phyloP scores from a whole-genome alignment of 2,329 filamentous ascomycete genomes.

The Ceratocystis harringtonii region DNA sequence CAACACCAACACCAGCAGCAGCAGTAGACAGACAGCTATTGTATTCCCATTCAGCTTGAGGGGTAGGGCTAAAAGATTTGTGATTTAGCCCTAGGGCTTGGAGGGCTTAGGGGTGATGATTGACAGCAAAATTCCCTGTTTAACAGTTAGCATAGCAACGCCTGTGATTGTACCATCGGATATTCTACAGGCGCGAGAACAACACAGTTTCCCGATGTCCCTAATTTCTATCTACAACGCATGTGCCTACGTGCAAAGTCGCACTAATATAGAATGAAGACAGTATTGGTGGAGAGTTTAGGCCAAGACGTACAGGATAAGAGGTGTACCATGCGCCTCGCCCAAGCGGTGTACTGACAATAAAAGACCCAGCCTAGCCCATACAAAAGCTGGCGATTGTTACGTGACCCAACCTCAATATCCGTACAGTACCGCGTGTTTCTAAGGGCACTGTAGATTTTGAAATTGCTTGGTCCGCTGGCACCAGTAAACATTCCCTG shows the following conservation, averaged over 20 bases:
- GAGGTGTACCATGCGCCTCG: not conserved
- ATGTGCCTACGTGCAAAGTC: not conserved
- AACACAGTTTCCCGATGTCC: not conserved
- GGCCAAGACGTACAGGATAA: not conserved
- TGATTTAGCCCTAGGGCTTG: not conserved
- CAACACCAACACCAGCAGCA: not conserved
- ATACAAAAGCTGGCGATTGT: not conserved
- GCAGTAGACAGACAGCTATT: too few relatives aligned
- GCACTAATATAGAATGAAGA: not conserved
- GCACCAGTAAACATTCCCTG: too few relatives aligned
- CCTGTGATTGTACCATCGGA: not conserved
- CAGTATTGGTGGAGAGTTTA: slow-evolving; percentile 3
- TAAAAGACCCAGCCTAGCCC: not conserved
- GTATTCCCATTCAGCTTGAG: not conserved
- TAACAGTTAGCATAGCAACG: not conserved
- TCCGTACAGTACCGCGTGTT: not conserved
- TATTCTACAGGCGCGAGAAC: not conserved
- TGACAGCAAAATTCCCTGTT: not conserved
- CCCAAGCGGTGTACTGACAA: not conserved
- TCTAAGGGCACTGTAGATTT: not conserved
- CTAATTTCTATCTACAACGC: not conserved
- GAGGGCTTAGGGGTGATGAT: too few relatives aligned
- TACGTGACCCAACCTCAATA: not conserved
- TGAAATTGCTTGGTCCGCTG: not conserved
- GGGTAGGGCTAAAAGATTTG: not conserved